phyloP scores from a whole-genome alignment of 139 green algal genomes.

The Volvox reticuliferus region DNA sequence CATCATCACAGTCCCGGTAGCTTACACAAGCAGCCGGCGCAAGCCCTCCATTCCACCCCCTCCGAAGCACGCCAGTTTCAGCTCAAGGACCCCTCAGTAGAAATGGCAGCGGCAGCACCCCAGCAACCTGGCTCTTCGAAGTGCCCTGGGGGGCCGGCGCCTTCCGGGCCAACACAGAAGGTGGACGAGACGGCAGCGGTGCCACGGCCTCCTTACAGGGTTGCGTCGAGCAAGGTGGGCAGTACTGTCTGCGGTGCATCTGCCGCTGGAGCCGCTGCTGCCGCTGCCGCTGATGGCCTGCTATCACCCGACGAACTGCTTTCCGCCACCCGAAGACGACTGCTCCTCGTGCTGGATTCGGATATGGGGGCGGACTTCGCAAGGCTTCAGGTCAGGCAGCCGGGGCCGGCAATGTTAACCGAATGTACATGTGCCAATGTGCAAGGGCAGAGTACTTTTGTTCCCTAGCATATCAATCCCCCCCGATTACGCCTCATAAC shows the following conservation, averaged over 20 bases:
- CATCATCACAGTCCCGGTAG: background rate
- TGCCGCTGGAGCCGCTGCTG: background rate
- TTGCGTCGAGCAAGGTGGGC: too few relatives aligned
- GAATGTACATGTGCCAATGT: too few relatives aligned
- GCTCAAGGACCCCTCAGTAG: background rate
- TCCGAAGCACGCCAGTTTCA: too few relatives aligned
- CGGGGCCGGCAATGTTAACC: too few relatives aligned
- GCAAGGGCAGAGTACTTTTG: too few relatives aligned
- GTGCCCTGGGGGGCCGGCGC: too few relatives aligned
- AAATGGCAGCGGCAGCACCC: background rate
- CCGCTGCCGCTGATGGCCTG: conserved; percentile 10
- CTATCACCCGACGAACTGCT: conserved; percentile 73
- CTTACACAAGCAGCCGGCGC: too few relatives aligned
- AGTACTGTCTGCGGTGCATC: background rate
- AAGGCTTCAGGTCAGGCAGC: background rate
- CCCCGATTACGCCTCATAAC: too few relatives aligned
- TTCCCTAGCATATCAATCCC: too few relatives aligned
- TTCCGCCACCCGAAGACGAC: conserved; percentile 62
- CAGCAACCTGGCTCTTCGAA: background rate
- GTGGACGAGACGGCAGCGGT: background rate
- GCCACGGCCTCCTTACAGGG: background rate
- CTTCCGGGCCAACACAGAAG: background rate
- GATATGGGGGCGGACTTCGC: conserved; percentile 49
- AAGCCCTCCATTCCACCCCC: too few relatives aligned
- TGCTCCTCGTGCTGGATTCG: conserved; percentile 76